phyloP scores from a whole-genome alignment of 73 alveolate species.

The Tetrahymena borealis region DNA sequence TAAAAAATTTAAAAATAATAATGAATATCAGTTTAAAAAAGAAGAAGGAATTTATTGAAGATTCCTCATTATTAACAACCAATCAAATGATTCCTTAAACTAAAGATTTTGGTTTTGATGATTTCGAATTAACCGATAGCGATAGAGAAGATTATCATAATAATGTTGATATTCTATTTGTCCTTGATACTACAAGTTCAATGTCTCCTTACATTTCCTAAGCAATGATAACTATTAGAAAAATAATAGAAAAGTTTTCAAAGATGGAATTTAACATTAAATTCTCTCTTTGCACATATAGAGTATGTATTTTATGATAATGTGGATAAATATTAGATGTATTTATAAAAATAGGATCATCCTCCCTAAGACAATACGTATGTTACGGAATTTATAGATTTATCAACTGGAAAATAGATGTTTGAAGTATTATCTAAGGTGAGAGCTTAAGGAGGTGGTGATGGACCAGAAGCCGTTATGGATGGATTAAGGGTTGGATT shows the following conservation, averaged over 20 bases:
- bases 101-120: neutral
- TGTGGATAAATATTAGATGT: slow-evolving; percentile 5
- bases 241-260: slow-evolving; percentile 28
- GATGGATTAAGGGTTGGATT: slow-evolving; percentile 82
- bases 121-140: neutral
- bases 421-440: slow-evolving; percentile 47
- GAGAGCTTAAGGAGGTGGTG: slow-evolving; percentile 70
- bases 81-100: too few species aligned
- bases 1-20: too few species aligned
- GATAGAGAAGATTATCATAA: neutral
- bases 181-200: slow-evolving; percentile 80
- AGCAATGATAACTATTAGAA: slow-evolving; percentile 49
- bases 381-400: slow-evolving; percentile 60
- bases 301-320: neutral
- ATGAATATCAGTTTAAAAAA: too few species aligned
- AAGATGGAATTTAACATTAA: neutral
- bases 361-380: slow-evolving; percentile 69
- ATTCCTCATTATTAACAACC: too few species aligned
- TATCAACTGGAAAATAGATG: slow-evolving; percentile 56
- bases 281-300: neutral
- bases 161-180: slow-evolving; percentile 70
- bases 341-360: slow-evolving; percentile 74
- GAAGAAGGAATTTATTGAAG: too few species aligned
- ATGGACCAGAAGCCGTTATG: slow-evolving; percentile 82
- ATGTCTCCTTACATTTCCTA: slow-evolving; percentile 65